Evolutionary conservation across 169 alveolate species (phyloP).

Genomic region (Miamiensis avidus): DNA sequence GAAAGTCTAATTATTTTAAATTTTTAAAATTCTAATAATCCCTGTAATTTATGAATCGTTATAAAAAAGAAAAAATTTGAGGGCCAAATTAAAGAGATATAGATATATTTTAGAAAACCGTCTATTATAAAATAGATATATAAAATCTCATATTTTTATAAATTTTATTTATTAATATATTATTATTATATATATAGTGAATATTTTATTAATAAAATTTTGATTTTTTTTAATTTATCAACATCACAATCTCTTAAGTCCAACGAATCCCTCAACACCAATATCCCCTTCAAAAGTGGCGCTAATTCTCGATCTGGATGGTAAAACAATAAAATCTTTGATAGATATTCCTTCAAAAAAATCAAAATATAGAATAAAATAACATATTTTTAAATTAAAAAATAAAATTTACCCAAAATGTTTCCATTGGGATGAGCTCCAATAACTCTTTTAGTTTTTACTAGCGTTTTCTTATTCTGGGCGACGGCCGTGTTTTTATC

Average conservation of each 20-base stretch:
- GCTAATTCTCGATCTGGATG: constrained; percentile 83
- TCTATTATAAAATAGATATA: no score
- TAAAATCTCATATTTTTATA: no score
- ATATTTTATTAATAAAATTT: no score
- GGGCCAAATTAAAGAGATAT: no score
- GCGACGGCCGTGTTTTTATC: constrained; percentile 50
- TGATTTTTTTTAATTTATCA: neutral
- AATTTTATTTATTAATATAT: no score
- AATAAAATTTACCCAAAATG: constrained; percentile 2
- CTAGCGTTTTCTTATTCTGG: constrained; percentile 64
- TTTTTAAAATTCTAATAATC: no score
- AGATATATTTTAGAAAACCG: no score
- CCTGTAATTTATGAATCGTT: no score
- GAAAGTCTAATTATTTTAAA: no score
- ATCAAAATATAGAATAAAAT: no score
- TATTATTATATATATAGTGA: no score
- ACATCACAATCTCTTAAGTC: constrained; percentile 71
- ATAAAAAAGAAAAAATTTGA: no score
- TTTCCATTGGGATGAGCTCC: constrained; percentile 2
- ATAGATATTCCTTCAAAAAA: constrained; percentile 55
- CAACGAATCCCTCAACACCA: constrained; percentile 80
- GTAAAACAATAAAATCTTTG: constrained; percentile 75
- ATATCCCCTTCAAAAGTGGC: constrained; percentile 78
- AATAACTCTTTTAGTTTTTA: neutral
- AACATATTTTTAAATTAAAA: constrained; percentile 7